A percentile compares a stretch with the other conserved stretches of the same genome.
Conservation (phyloP, 23 red algal genomes). For the Gracilaria vermiculophylla region DNA sequence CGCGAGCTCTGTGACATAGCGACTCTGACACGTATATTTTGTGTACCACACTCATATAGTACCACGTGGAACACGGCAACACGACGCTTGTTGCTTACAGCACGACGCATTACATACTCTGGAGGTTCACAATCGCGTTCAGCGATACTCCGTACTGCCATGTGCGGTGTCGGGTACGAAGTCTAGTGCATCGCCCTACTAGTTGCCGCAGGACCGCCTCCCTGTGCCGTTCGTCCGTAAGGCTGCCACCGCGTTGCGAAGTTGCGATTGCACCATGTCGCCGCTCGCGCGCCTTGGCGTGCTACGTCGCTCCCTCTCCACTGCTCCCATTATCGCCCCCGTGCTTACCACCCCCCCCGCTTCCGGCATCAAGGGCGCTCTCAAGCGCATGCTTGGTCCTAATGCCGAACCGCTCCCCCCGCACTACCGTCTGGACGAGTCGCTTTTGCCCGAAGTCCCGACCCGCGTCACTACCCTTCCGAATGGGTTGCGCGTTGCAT, state of each 20-base stretch:
- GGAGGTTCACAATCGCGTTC: too few relatives aligned
- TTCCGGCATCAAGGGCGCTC: constrained; percentile 55
- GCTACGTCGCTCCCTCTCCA: constrained; percentile 33
- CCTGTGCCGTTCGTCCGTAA: background rate
- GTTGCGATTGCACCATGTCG: constrained; percentile 23
- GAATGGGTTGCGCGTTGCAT: constrained; percentile 96
- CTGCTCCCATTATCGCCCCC: constrained; percentile 26
- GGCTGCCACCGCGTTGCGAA: background rate
- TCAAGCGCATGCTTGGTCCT: constrained; percentile 75
- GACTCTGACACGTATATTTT: too few relatives aligned
- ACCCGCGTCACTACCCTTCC: constrained; percentile 83
- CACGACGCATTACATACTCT: too few relatives aligned
- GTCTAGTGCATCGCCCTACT: background rate
- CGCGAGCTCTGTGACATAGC: too few relatives aligned
- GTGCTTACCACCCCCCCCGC: constrained; percentile 34
- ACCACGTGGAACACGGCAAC: too few relatives aligned
- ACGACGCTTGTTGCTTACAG: too few relatives aligned
- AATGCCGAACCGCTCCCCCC: constrained; percentile 83
- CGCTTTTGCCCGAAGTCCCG: constrained; percentile 59
- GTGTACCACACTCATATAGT: too few relatives aligned
- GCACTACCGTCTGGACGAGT: constrained; percentile 45
- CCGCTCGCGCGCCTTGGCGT: constrained; percentile 19
- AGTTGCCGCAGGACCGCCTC: too few relatives aligned
- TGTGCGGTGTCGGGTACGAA: too few relatives aligned
- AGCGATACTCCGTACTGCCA: too few relatives aligned